These are phyloP conservation scores for Coelastrella sp. DNA, from an alignment of 139 green algal species.

Conservation along the genomic window DNA sequence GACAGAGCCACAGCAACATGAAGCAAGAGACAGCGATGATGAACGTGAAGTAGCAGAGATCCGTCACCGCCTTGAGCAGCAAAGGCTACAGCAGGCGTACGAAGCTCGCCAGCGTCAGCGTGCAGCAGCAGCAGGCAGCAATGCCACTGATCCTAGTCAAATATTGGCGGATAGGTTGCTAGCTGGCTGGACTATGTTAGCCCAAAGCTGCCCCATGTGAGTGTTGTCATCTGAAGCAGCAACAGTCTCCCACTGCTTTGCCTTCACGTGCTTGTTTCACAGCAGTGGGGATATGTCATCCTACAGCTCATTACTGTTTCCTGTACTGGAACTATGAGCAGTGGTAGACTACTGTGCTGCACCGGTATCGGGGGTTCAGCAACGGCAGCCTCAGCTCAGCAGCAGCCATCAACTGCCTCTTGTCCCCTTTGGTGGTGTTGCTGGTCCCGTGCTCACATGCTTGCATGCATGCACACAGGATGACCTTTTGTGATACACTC, in stretches of 20 bases:
- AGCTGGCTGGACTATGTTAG: slow-evolving; percentile 23
- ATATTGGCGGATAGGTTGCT: slow-evolving; percentile 23
- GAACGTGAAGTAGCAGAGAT: neutral
- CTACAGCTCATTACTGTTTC: too few relatives aligned
- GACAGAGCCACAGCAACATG: neutral
- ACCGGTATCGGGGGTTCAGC: too few relatives aligned
- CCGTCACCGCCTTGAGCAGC: neutral
- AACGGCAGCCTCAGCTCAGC: too few relatives aligned
- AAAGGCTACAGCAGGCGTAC: neutral
- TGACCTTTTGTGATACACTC: neutral
- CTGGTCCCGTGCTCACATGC: neutral
- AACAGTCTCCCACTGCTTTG: too few relatives aligned
- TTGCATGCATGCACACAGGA: neutral
- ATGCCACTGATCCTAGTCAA: neutral
- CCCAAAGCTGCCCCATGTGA: slow-evolving; percentile 28
- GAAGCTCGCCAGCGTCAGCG: neutral
- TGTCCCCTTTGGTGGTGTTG: neutral
- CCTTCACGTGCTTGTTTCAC: neutral
- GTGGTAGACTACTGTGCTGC: too few relatives aligned
- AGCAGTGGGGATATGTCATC: too few relatives aligned
- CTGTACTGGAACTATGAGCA: too few relatives aligned
- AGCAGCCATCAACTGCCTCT: too few relatives aligned
- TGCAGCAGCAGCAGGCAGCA: neutral
- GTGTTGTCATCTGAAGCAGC: too few relatives aligned
- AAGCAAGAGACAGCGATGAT: neutral